A percentile compares a stretch with the other conserved stretches of the same genome.
Conservation (phyloP, 495 filamentous ascomycete species). For the Penicillium soppii region DNA sequence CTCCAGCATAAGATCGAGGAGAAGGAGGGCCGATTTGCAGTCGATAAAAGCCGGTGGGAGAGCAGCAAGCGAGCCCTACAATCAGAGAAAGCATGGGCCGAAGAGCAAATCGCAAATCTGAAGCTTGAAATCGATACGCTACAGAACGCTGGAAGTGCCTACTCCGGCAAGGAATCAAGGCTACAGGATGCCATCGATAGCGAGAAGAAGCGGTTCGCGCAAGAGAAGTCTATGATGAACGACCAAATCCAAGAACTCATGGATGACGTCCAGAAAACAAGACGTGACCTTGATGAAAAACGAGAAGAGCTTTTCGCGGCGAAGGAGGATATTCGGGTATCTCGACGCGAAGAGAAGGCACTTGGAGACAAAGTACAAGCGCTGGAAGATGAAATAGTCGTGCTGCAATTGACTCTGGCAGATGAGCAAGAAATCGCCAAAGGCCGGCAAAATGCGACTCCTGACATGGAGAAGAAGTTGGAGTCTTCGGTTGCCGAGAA, state of each 20-base stretch:
- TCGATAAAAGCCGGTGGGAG: constrained; percentile 71
- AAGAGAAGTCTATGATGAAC: constrained; percentile 53
- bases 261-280: constrained; percentile 54
- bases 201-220: constrained; percentile 56
- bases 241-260: constrained; percentile 59
- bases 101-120: constrained; percentile 67
- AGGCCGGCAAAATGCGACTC: constrained; percentile 45
- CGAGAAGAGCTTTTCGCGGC: constrained; percentile 58
- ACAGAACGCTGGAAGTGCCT: constrained; percentile 62
- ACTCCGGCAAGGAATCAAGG: constrained; percentile 63
- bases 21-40: constrained; percentile 66
- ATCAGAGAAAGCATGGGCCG: constrained; percentile 63
- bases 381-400: constrained; percentile 79
- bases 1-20: constrained; percentile 72
- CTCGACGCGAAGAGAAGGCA: constrained; percentile 60
- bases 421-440: constrained; percentile 70
- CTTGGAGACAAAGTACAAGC: constrained; percentile 67
- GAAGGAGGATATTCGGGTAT: constrained; percentile 67
- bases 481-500: constrained; percentile 56
- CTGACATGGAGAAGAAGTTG: constrained; percentile 48
- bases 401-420: constrained; percentile 70
- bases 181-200: constrained; percentile 62
- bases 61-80: constrained; percentile 62
- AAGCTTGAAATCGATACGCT: constrained; percentile 71
- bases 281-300: constrained; percentile 52